Conservation (phyloP, 495 filamentous ascomycete genomes). For the Lineolata rhizophorae region DNA sequence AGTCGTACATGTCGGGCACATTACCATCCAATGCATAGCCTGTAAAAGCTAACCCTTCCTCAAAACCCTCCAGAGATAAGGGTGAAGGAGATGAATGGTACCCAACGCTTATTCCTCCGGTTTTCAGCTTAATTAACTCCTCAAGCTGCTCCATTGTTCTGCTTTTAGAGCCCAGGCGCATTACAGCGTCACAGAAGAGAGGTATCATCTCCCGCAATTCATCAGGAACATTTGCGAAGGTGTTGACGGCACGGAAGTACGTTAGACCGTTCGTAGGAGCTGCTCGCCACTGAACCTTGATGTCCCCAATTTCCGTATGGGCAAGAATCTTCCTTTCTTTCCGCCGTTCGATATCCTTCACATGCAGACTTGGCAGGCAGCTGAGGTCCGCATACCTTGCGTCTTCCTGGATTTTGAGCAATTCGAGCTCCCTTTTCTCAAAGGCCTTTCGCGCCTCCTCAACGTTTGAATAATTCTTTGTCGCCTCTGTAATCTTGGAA, state of each 20-base stretch:
- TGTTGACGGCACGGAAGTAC: conserved; percentile 79
- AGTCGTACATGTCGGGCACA: conserved; percentile 71
- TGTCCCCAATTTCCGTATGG: conserved; percentile 39
- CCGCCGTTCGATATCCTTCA: conserved; percentile 65
- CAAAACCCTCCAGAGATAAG: conserved; percentile 38
- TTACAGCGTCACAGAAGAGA: conserved; percentile 76
- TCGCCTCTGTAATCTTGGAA: conserved; percentile 43
- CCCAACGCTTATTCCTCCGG: conserved; percentile 66
- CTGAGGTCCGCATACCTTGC: conserved; percentile 64
- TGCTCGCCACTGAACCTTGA: conserved; percentile 71
- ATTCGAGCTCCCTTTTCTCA: conserved; percentile 51
- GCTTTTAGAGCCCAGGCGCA: conserved; percentile 73
- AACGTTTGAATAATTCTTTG: conserved; percentile 44
- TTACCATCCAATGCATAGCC: conserved; percentile 79
- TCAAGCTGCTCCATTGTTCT: conserved; percentile 88
- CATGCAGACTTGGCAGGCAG: conserved; percentile 68
- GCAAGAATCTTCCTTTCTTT: conserved; percentile 49
- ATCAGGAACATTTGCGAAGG: conserved; percentile 56
- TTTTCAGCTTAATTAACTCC: conserved; percentile 87
- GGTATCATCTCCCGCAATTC: conserved; percentile 72
- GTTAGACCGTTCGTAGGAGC: conserved; percentile 89
- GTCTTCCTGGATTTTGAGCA: conserved; percentile 62
- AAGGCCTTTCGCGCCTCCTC: conserved; percentile 45
- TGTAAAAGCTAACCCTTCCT: conserved; percentile 62
- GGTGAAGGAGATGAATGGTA: conserved; percentile 62